These are phyloP conservation scores for Vanderwaltozyma polyspora DNA, from an alignment of 805 yeast species.

Conservation along the genomic window DNA sequence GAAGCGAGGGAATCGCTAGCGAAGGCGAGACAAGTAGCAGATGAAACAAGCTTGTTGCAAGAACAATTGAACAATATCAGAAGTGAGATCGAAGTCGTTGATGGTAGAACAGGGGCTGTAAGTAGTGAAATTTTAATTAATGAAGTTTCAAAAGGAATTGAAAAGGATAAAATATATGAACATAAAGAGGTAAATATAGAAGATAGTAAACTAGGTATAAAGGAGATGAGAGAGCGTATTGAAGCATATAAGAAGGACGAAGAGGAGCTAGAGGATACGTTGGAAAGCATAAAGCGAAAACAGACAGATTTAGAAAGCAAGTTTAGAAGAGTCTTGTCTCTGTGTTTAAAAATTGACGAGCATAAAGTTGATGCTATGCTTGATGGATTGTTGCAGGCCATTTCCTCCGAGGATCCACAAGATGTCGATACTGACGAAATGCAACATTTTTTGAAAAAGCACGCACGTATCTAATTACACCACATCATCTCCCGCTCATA, in stretches of 20 bases:
- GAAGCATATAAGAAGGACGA: constrained; percentile 76
- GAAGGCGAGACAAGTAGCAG: constrained; percentile 34
- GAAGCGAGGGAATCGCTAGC: constrained; percentile 18
- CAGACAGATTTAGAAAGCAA: constrained; percentile 54
- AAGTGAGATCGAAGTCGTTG: constrained; percentile 40
- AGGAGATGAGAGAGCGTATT: too few relatives aligned
- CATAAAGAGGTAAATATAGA: background rate
- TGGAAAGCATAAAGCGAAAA: constrained; percentile 41
- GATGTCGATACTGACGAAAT: too few relatives aligned
- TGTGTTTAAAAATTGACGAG: too few relatives aligned
- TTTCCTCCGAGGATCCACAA: too few relatives aligned
- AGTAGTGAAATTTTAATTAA: constrained; percentile 10
- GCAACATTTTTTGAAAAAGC: too few relatives aligned
- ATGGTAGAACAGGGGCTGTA: background rate
- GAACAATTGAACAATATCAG: constrained; percentile 48
- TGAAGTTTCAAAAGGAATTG: constrained; percentile 15
- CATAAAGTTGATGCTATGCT: too few relatives aligned
- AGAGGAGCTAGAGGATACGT: constrained; percentile 38
- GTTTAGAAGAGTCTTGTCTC: constrained; percentile 84
- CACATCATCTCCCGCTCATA: too few relatives aligned
- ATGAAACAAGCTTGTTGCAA: constrained; percentile 42
- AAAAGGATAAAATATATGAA: constrained; percentile 8
- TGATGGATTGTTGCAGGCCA: too few relatives aligned
- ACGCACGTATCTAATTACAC: too few relatives aligned
- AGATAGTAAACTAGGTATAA: constrained; percentile 28